Base-by-base conservation (phyloP, 306 rosid genomes). In the Pterocarpus macrocarpus region DNA sequence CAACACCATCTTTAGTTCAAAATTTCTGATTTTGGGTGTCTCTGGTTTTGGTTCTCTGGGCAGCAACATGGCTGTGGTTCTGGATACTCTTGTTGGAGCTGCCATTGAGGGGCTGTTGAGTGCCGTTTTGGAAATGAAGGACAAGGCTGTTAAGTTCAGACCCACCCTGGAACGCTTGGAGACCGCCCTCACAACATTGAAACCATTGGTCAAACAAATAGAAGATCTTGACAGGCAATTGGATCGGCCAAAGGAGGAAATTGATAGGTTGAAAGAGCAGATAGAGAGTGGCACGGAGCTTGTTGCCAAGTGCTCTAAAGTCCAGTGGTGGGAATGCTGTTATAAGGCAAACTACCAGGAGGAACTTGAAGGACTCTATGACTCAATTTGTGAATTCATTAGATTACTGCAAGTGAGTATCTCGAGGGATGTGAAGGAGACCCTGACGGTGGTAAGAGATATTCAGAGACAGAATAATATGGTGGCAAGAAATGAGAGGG, bases 281-380 rank as follows among this genome's bases (percentile, higher is more conserved):
- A 39, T 92, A 80, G 35, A 63, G 36, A 9, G 17, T 0, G 97
- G 92, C 0, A 64, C 2, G 16, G 10, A 15, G 39, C 87, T 92
- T 0, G 69, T 92, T 70, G 55, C 28, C 0, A 55, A 82, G 52
- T 90, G 90, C 78, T 33, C 35, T 4, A 15, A 86, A 50, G 45
- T 85, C 13, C 28, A 39, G 3, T 49, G 81, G 87, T 88, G 89
- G 91, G 71, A 86, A 1, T 38, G 55, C 33, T 78, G 12, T 38
- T 44, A 43, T 5, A 84, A 22, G 63, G 81, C 81, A 0, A 14
- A 32, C 1, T 87, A 83, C 73, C 83, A 80, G 41, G 58, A 80
- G 17, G 8, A 87, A 38, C 90, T 92, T 69, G 22, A 64, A 14
- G 82, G 8, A 0, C 73, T 90, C 77, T 80, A 89, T 11, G 8